Evolutionary conservation across 1,284 basidiomycete genomes (phyloP).

Genomic region (Tilletia walkeri): DNA sequence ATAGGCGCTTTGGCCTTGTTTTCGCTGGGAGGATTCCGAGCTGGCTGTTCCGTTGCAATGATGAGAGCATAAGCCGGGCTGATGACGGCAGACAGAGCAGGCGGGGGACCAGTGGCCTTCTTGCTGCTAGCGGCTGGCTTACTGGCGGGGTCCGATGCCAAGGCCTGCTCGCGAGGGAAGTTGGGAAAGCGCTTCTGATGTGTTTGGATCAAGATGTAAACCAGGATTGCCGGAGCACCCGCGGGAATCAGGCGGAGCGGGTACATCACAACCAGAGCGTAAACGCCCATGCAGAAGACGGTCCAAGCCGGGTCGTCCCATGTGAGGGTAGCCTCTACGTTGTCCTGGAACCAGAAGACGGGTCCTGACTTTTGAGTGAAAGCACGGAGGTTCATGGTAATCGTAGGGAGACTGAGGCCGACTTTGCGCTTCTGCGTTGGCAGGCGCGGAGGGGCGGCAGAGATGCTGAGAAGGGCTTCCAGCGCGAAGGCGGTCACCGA

Average conservation of each 20-base stretch:
- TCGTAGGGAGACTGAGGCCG: slow-evolving; percentile 47
- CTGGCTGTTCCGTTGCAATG: slow-evolving; percentile 18
- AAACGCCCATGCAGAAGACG: slow-evolving; percentile 53
- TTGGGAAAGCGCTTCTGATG: slow-evolving; percentile 39
- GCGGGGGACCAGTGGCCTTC: slow-evolving; percentile 21
- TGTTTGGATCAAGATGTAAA: slow-evolving; percentile 46
- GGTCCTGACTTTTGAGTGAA: slow-evolving; percentile 54
- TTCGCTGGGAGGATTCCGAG: slow-evolving; percentile 24
- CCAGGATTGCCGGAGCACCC: slow-evolving; percentile 44
- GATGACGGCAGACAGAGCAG: slow-evolving; percentile 18
- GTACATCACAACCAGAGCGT: slow-evolving; percentile 47
- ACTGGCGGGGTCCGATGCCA: slow-evolving; percentile 20
- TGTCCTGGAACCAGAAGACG: slow-evolving; percentile 54
- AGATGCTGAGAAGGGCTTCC: slow-evolving; percentile 43
- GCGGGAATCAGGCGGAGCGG: slow-evolving; percentile 43
- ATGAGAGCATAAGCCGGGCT: background rate
- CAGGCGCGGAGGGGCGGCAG: slow-evolving; percentile 41
- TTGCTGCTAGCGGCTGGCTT: slow-evolving; percentile 1
- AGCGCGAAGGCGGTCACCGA: slow-evolving; percentile 19
- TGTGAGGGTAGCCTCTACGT: slow-evolving; percentile 49
- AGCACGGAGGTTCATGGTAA: slow-evolving; percentile 51
- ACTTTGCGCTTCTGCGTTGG: slow-evolving; percentile 50
- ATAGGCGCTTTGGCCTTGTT: slow-evolving; percentile 32
- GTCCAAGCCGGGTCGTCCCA: slow-evolving; percentile 55
- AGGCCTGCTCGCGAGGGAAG: slow-evolving; percentile 20